Conservation (phyloP, 169 alveolate genomes). For the Babesia caballi region DNA sequence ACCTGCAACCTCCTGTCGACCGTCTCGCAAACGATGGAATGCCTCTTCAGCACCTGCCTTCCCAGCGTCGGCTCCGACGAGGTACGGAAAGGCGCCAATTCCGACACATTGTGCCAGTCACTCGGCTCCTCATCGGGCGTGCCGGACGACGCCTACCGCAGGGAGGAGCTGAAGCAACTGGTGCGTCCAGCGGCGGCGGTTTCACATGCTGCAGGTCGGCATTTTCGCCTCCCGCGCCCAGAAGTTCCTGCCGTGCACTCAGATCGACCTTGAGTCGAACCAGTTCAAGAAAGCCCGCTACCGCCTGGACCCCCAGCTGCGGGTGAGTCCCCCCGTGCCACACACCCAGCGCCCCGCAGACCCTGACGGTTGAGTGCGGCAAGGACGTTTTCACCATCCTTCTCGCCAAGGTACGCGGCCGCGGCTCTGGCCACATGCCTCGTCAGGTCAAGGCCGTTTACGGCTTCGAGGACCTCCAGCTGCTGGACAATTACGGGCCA, state of each 20-base stretch:
- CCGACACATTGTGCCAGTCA: neutral
- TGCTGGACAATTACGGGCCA: neutral
- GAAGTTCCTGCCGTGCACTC: slow-evolving; percentile 34
- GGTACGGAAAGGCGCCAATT: neutral
- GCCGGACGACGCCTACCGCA: slow-evolving; percentile 38
- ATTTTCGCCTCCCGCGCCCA: slow-evolving; percentile 62
- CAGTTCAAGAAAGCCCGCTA: slow-evolving; percentile 25
- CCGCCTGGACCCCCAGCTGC: slow-evolving; percentile 23
- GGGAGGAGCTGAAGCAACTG: slow-evolving; percentile 63
- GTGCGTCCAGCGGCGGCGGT: neutral
- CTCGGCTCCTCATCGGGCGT: neutral
- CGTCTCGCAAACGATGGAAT: slow-evolving; percentile 40
- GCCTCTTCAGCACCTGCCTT: slow-evolving; percentile 38
- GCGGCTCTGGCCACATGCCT: neutral
- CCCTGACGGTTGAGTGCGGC: slow-evolving; percentile 20
- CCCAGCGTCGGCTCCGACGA: slow-evolving; percentile 27
- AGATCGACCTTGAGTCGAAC: slow-evolving; percentile 1
- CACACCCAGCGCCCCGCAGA: neutral
- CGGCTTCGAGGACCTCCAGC: slow-evolving; percentile 34
- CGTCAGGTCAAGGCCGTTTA: slow-evolving; percentile 36
- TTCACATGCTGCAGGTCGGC: slow-evolving; percentile 32
- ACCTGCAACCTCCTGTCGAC: slow-evolving; percentile 1
- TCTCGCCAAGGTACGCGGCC: slow-evolving; percentile 8
- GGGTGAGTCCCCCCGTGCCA: neutral
- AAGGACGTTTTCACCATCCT: slow-evolving; percentile 22